Percentiles rank a stretch among this genome's conserved stretches.
Evolutionary conservation across 805 yeast genomes (phyloP).

Genomic region (Tetrapisispora phaffii): DNA sequence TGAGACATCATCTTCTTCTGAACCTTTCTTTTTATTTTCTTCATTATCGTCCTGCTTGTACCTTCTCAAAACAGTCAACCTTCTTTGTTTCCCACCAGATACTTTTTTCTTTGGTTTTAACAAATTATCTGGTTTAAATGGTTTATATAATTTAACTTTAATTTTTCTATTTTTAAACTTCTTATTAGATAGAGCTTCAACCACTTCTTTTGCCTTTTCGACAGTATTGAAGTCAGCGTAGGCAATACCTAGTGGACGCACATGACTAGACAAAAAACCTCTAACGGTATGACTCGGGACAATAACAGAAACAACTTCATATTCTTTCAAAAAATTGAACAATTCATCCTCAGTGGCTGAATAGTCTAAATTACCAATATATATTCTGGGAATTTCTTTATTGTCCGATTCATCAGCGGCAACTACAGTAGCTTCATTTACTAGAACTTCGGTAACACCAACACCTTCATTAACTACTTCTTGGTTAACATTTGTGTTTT

Average conservation of each 20-base stretch:
- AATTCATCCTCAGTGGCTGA: conserved; percentile 46
- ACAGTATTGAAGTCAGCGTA: conserved; percentile 68
- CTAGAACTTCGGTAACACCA: not conserved
- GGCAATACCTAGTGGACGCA: conserved; percentile 54
- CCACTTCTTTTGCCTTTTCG: conserved; percentile 55
- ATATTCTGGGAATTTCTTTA: conserved; percentile 31
- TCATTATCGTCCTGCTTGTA: not conserved
- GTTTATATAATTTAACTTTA: conserved; percentile 34
- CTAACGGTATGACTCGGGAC: conserved; percentile 47
- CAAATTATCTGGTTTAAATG: conserved; percentile 28
- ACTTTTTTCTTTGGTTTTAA: conserved; percentile 9
- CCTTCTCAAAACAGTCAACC: conserved; percentile 1
- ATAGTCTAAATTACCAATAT: conserved; percentile 46
- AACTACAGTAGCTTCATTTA: not conserved
- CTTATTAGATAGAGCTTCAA: conserved; percentile 54
- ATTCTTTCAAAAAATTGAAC: conserved; percentile 34
- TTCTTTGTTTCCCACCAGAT: conserved; percentile 1
- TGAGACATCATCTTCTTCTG: not conserved
- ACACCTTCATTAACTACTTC: not conserved
- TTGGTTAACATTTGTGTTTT: not conserved
- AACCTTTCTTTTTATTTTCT: not conserved
- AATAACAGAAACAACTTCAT: conserved; percentile 36
- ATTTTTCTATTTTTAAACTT: conserved; percentile 38
- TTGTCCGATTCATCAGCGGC: not conserved
- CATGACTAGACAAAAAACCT: conserved; percentile 33